Conservation (phyloP, 2,329 filamentous ascomycete species). For the Phyllosticta capitalensis region DNA sequence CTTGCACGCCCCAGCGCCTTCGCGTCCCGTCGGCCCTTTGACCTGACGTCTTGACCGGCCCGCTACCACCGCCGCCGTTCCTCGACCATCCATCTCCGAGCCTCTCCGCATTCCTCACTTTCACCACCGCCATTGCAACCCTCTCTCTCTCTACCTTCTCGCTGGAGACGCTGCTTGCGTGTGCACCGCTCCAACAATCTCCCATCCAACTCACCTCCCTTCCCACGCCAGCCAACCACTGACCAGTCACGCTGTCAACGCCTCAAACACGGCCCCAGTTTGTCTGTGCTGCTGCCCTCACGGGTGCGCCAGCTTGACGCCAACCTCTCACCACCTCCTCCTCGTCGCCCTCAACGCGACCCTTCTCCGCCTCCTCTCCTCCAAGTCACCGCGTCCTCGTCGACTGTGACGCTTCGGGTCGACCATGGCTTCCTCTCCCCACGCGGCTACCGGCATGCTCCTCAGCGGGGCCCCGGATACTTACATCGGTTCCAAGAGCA, state of each 20-base stretch:
- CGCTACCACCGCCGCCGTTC: not conserved
- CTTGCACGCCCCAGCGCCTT: not conserved
- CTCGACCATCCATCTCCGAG: not conserved
- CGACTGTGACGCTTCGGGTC: not conserved
- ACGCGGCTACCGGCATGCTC: constrained; percentile 24
- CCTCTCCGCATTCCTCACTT: constrained; percentile 1
- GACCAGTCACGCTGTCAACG: not conserved
- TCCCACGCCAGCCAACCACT: not conserved
- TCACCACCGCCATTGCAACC: constrained; percentile 3
- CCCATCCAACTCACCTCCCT: not conserved
- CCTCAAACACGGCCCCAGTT: constrained; percentile 5
- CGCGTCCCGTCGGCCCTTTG: not conserved
- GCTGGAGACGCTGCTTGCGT: constrained; percentile 6
- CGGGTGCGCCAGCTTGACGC: constrained; percentile 5
- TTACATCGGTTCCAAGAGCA: constrained; percentile 24
- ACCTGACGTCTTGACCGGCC: not conserved
- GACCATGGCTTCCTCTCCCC: constrained; percentile 23
- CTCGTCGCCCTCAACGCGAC: constrained; percentile 3
- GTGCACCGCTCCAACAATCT: not conserved
- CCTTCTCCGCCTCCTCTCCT: not conserved
- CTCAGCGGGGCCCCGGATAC: constrained; percentile 30
- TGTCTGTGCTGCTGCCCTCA: constrained; percentile 9
- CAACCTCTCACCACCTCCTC: constrained; percentile 2
- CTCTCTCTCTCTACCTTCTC: not conserved
- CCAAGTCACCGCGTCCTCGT: not conserved